Base-by-base conservation (phyloP, 345 rosid genomes). In the Physaria fendleri region DNA sequence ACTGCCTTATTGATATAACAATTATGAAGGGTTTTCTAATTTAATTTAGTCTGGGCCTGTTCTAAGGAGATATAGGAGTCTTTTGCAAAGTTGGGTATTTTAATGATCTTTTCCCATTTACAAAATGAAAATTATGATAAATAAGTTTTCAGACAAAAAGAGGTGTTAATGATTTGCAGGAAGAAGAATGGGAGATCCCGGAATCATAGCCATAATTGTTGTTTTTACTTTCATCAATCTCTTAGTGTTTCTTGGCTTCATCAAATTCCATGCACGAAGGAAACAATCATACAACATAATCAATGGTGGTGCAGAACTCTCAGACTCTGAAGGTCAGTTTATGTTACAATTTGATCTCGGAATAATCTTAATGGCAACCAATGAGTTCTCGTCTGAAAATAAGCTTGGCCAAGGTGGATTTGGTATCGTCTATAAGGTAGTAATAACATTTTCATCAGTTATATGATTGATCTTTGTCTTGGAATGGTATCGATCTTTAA, bases 371-470 rank as follows among this genome's bases (percentile, higher is more conserved):
- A 1, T 17, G 1, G 65, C 67, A 46, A 46, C 58, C 3, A 1
- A 59, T 60, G 52, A 65, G 3, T 69, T 73, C 12, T 65, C 67
- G 13, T 12, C 10, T 10, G 12, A 18, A 16, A 76, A 65, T 35
- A 54, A 47, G 52, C 65, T 76, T 8, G 77, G 80, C 0, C 18
- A 56, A 35, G 81, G 78, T 20, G 81, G 81, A n/a, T 77, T 66
- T 37, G 76, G 76, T 5, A 7, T 37, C 2, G 81, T 74, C 2
- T 77, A 74, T 57, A 77, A 71, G 69, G 81, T n/a, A n/a, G n/a
- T n/a, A n/a, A n/a, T n/a, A n/a, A n/a, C n/a, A n/a, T n/a, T n/a
- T n/a, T n/a, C n/a, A n/a, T n/a, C n/a, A n/a, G n/a, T n/a, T n/a
- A n/a, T n/a, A n/a, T n/a, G n/a, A n/a, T n/a, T n/a, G n/a, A n/a